Conservation (phyloP, 1,284 basidiomycete genomes). For the Sanguinoderma infundibulare region DNA sequence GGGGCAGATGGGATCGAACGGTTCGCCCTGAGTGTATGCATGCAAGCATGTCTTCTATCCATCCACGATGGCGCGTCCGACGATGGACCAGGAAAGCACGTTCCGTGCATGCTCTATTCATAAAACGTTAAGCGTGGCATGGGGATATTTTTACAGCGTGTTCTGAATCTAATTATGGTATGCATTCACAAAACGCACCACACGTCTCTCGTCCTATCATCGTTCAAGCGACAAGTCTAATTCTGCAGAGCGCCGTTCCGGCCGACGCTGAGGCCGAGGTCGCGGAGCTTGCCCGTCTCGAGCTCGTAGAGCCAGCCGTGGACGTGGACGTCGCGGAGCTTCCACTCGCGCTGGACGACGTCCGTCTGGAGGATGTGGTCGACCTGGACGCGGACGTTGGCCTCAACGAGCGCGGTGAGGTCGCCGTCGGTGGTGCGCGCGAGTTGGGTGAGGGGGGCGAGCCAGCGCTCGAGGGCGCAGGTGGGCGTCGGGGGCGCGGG, state of each 20-base stretch:
- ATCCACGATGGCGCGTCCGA: no score
- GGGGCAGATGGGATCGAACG: no score
- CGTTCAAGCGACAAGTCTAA: no score
- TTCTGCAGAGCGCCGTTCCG: constrained; percentile 12
- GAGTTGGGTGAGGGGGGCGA: constrained; percentile 69
- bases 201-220: no score
- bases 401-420: constrained; percentile 59
- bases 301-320: constrained; percentile 90
- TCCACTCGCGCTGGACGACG: constrained; percentile 77
- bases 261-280: constrained; percentile 55
- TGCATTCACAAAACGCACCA: no score
- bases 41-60: no score
- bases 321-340: constrained; percentile 65
- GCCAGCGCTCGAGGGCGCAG: constrained; percentile 70
- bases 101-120: no score
- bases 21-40: no score
- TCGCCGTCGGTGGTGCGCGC: constrained; percentile 47
- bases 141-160: no score
- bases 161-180: no score
- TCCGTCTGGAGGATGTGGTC: constrained; percentile 68
- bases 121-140: no score
- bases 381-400: constrained; percentile 82
- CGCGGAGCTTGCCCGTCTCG: constrained; percentile 68
- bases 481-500: constrained; percentile 32
- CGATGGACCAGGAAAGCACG: no score